A percentile compares a stretch with the other conserved stretches of the same genome.
Conservation (phyloP, 2,329 filamentous ascomycete species). For the Cercospora zeae-maydis region DNA sequence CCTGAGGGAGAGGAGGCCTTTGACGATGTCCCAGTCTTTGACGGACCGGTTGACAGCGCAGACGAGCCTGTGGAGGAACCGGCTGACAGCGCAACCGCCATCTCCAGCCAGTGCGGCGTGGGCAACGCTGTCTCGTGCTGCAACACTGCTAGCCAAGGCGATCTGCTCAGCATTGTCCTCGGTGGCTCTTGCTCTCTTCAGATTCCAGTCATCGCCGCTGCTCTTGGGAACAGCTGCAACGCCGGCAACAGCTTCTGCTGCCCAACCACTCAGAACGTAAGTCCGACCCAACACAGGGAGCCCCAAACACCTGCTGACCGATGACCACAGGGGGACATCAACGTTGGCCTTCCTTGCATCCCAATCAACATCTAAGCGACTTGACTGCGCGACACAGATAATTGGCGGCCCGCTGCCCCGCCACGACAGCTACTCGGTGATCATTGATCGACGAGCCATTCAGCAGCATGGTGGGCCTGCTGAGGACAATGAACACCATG, state of each 20-base stretch:
- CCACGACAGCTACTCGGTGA: not conserved
- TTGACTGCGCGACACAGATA: not conserved
- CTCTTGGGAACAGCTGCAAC: constrained; percentile 10
- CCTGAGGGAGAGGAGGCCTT: not conserved
- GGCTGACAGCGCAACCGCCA: not conserved
- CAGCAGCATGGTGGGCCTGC: not conserved
- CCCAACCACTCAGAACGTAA: constrained; percentile 18
- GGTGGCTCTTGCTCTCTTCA: constrained; percentile 16
- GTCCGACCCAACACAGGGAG: not conserved
- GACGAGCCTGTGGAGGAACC: not conserved
- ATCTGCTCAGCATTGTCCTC: constrained; percentile 12
- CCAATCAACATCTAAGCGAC: constrained; percentile 6
- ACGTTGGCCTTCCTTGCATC: constrained; percentile 4
- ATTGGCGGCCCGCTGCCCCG: not conserved
- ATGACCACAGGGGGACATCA: not conserved
- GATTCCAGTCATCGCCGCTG: not conserved
- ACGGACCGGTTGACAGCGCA: constrained; percentile 5
- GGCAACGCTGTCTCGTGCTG: constrained; percentile 19
- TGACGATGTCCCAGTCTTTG: not conserved
- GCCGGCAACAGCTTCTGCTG: constrained; percentile 22
- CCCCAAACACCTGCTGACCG: not conserved
- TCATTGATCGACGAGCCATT: not conserved
- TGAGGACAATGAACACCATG: not conserved
- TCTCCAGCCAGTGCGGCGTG: constrained; percentile 1
- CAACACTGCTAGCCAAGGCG: constrained; percentile 3